Evolutionary conservation across 2,329 filamentous ascomycete species (phyloP), one percentile per base, ranked within the genome.

Genomic region (Penicillium brasilianum): DNA sequence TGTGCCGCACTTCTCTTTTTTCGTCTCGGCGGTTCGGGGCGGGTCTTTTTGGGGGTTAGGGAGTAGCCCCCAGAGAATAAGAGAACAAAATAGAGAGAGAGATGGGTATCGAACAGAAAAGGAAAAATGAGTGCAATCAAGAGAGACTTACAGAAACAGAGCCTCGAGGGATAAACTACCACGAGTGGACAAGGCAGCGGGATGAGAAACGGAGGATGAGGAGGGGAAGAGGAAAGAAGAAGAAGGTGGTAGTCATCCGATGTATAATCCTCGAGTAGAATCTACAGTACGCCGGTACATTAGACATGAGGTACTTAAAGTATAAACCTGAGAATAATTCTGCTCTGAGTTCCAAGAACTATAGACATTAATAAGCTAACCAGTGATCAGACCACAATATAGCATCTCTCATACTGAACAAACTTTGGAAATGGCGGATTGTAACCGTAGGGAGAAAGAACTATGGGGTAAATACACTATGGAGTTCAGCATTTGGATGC

Each of bases 101-200:
- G 8, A 22, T 3, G n/a, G 28, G 25, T 28, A 28, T 14, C 20
- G 1, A 48, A 34, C 32, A 58, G 30, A 41, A 49, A 13, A 36
- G 10, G 18, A 9, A 34, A 44, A 49, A 46, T 41, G 32, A 36
- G 46, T n/a, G 11, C 18, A 7, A n/a, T 30, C 6, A 48, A 9
- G 25, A n/a, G 16, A 11, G 16, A 70, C 72, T 73, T 73, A 75
- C 73, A 63, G 69, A 54, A 68, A 66, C 66, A 66, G 51, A 34
- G 56, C 61, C 66, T 67, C 59, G 30, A 41, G 56, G 66, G 28
- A 63, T 63, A 63, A 68, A 66, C 72, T 74, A 73, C 73, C 73
- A 75, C 74, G 72, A 76, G 71, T 67, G 55, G 73, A 74, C 72
- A 71, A 74, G 72, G 69, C 66, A 72, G 55, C 37, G 62, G 53